Base-by-base conservation (phyloP, 139 green algal species). In the Raphidocelis subcapitata region DNA sequence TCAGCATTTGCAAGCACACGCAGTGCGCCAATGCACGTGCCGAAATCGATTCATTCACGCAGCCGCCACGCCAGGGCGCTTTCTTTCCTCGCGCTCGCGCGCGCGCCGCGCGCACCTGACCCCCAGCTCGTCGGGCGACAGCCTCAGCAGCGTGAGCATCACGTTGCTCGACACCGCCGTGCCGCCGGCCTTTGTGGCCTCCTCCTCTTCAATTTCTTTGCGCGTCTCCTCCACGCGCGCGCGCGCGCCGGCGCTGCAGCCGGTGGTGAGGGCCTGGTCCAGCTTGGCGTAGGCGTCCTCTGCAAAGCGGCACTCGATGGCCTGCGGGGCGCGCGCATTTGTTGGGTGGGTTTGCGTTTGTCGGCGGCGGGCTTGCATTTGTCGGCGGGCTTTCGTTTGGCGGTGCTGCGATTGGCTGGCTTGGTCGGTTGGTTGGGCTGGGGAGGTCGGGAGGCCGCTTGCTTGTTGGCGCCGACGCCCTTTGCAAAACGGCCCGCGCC, bases 101-200 rank as follows among this genome's bases (percentile, higher is more conserved):
- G 3, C 59, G 15, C 8, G 14, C 8, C 59, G 3, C 20, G 5
- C 59, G 8, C 49, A 72, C 59, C 69, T 76, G 64, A 84, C 81
- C 28, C 82, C 87, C 46, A 94, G 74, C 68, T 95, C 88, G 12
- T 93, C 89, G 35, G 78, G 81, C 20, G 76, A 73, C 37, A 95
- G 72, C 54, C 87, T 75, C 65, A 94, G 69, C 61, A 84, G 51
- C 59, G 33, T 20, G 60, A 75, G 24, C 49, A 72, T 33, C 18
- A 62, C 60, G 60, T 67, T 75, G 67, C 65, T 51, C 47, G 46
- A 32, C 29, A 41, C 5, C 29, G 15, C 14, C 59, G 28, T 44
- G 59, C 28, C 24, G 24, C 54, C 24, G 10, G 24, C n/a, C 54
- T 28, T 28, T 20, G 54, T 20, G 10, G 54, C 24, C 54, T 28